Evolutionary conservation across 2,329 filamentous ascomycete genomes (phyloP), one percentile per base, ranked within the genome.

Genomic region (Coleophoma eucalyptorum): DNA sequence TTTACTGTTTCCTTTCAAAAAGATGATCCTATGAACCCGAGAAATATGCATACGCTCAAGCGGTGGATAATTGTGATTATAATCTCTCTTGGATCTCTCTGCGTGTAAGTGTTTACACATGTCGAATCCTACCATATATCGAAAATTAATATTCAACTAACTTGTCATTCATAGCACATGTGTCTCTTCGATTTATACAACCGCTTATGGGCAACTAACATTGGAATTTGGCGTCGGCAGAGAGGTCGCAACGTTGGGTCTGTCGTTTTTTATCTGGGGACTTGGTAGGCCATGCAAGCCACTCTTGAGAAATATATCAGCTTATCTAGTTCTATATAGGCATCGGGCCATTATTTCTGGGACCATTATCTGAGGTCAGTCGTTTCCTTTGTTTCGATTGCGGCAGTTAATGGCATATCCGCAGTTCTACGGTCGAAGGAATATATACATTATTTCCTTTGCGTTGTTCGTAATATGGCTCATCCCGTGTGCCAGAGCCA

Each of bases 181-280:
- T 65, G 82, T 89, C 1, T 92, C 87, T 44, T 94, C 90, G n/a
- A 83, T 96, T 60, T 96, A 97, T 69, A 93, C 90, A 0, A 82
- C 83, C 12, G 94, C 89, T 0, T 97, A 96, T 66, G 65, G 62
- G 16, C 87, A 94, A 67, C 82, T 96, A 69, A 82, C 86, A 55
- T 71, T 75, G 20, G 88, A 95, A 52, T 95, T 96, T 60, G 71
- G 80, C 57, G 80, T 80, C 60, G 87, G 87, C 0, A 78, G 81
- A 50, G 74, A 89, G 46, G 78, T 95, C 20, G 89, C 87, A 13
- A 90, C 90, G 3, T 69, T 96, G 8, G 93, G 92, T 0, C 72
- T 97, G 47, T 91, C 89, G 0, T 77, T 87, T 1, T 97, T 92
- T 63, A 90, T 96, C 45, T 77, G 26, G 26, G 26, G 26, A 7